Percentiles rank a stretch among this genome's conserved stretches.
These are phyloP conservation scores for Mycena kentingensis DNA, from an alignment of 768 basidiomycete species.

Conservation along the genomic window DNA sequence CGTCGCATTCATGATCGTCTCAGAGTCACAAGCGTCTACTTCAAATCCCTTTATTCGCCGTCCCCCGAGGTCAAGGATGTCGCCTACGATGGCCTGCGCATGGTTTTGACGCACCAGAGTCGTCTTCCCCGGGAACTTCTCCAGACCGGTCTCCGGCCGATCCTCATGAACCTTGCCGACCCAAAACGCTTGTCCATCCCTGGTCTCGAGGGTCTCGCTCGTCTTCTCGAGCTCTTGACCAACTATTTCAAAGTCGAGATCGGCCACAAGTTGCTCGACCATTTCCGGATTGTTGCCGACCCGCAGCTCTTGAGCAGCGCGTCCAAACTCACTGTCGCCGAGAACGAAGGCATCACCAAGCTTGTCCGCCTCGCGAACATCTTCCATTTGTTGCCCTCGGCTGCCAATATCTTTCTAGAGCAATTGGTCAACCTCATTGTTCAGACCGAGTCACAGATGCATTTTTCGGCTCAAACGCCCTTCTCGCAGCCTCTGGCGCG, in stretches of 20 bases:
- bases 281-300: constrained; percentile 91
- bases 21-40: constrained; percentile 94
- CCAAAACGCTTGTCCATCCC: constrained; percentile 91
- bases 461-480: constrained; percentile 85
- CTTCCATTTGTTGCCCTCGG: constrained; percentile 92
- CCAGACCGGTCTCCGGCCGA: constrained; percentile 93
- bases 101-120: constrained; percentile 86
- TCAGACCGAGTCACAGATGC: constrained; percentile 88
- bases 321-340: constrained; percentile 74
- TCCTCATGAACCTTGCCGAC: constrained; percentile 97
- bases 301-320: constrained; percentile 81
- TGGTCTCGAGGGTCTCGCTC: constrained; percentile 90
- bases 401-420: constrained; percentile 90
- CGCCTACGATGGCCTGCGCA: constrained; percentile 88
- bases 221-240: constrained; percentile 89
- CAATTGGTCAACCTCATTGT: constrained; percentile 86
- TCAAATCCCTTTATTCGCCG: constrained; percentile 95
- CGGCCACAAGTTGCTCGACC: constrained; percentile 94
- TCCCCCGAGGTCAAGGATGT: constrained; percentile 92
- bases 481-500: constrained; percentile 92
- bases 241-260: constrained; percentile 99
- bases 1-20: constrained; percentile 5
- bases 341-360: constrained; percentile 90
- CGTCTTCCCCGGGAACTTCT: constrained; percentile 93
- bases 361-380: constrained; percentile 95